Base-by-base conservation (phyloP, 805 yeast species). In the Metschnikowia cerradonensis region DNA sequence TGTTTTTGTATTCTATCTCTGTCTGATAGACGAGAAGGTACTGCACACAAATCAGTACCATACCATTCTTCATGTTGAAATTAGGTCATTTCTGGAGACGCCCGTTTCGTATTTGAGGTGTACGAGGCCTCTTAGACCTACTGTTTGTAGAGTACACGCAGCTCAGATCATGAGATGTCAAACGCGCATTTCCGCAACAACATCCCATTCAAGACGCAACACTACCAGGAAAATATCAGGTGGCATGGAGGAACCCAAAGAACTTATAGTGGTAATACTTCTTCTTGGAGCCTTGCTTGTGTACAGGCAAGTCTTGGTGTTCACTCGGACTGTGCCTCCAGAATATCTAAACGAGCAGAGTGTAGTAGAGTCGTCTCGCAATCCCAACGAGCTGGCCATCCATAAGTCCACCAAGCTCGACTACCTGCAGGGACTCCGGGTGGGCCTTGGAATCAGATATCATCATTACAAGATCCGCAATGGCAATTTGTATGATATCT, bases 331-430 rank as follows among this genome's bases (percentile, higher is more conserved):
- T 58, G 78, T 84, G 26, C 79, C 79, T 49, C 80, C 79, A 42
- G 67, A 80, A 33, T 84, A 84, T 11, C 67, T 85, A 32, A 64
- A 68, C 35, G 78, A 81, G 57, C 97, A 90, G 65, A 78, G 95
- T 1, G 75, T 82, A 19, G 67, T 85, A 33, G 79, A 86, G 2
- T 68, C 83, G 5, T 84, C 88, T 1, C 73, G 96, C n/a, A 72
- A 77, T 40, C 72, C 74, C 4, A 74, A 78, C 45, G 96, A 90
- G 64, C 80, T 91, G 14, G 91, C 96, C 0, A 72, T 87, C 10
- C 84, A 87, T 65, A 77, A 94, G 55, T 85, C 90, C 46, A 81
- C 82, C 42, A 82, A 86, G 57, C 81, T 87, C 32, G 94, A 91
- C 20, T 83, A 81, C 62, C 88, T 89, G 4, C 64, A 80, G 52